These are phyloP conservation scores for Amaranthus palmeri DNA, from an alignment of 148 eudicot genomes.

Conservation along the genomic window DNA sequence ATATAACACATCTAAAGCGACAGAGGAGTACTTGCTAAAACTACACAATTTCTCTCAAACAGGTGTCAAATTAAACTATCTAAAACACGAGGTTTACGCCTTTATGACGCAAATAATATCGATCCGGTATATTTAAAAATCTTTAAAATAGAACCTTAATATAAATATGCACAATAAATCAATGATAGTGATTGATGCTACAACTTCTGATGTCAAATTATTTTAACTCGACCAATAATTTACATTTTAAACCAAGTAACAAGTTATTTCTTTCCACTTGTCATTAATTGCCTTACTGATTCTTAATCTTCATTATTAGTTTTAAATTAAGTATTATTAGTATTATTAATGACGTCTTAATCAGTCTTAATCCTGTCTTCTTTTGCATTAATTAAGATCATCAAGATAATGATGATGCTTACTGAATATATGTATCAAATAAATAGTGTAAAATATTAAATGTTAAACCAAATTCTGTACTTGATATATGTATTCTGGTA, in stretches of 20 bases:
- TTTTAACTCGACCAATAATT: not conserved
- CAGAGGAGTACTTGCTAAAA: no score
- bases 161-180: no score
- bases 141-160: no score
- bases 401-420: conserved; percentile 6
- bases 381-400: not conserved
- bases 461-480: not conserved
- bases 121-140: no score
- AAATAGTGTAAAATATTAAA: not conserved
- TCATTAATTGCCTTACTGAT: not conserved
- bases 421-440: not conserved
- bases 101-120: no score
- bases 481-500: conserved; percentile 1
- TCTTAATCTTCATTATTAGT: not conserved
- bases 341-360: not conserved
- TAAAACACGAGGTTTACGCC: no score
- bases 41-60: no score
- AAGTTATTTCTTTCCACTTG: not conserved
- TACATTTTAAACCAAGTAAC: not conserved
- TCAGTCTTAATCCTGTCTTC: not conserved
- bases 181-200: not conserved
- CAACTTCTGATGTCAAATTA: not conserved
- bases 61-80: no score
- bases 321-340: not conserved
- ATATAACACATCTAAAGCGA: no score